phyloP scores from a whole-genome alignment of 1,284 basidiomycete genomes.

The Apiotrichum brassicae region DNA sequence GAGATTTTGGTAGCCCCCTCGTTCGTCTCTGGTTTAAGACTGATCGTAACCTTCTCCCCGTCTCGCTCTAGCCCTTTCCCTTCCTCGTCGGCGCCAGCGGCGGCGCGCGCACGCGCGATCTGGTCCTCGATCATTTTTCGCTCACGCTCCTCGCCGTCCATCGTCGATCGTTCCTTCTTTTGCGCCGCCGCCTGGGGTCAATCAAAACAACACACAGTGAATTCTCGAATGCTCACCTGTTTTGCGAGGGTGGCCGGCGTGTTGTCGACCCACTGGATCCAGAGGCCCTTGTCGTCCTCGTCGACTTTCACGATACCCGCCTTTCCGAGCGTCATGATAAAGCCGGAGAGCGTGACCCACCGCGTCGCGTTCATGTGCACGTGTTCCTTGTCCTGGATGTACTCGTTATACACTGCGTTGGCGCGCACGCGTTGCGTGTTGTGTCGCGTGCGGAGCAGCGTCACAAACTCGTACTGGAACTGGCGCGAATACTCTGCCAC shows the following conservation, averaged over 20 bases:
- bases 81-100: conserved; percentile 27
- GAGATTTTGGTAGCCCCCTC: conserved; percentile 16
- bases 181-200: conserved; percentile 68
- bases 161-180: conserved; percentile 86
- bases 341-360: conserved; percentile 95
- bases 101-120: conserved; percentile 69
- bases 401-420: conserved; percentile 97
- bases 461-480: conserved; percentile 89
- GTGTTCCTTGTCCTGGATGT: conserved; percentile 90
- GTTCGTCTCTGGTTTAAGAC: conserved; percentile 32
- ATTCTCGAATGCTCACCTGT: conserved; percentile 55
- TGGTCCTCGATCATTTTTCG: conserved; percentile 85
- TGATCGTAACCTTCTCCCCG: conserved; percentile 49
- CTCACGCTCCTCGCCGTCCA: conserved; percentile 91
- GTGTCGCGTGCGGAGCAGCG: conserved; percentile 67
- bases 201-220: not conserved
- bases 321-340: conserved; percentile 83
- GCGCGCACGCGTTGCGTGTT: conserved; percentile 88
- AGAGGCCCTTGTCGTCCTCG: conserved; percentile 97
- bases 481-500: conserved; percentile 83
- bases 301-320: conserved; percentile 85
- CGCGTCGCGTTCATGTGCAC: conserved; percentile 98
- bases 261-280: conserved; percentile 94
- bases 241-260: conserved; percentile 87
- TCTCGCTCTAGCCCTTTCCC: conserved; percentile 62